phyloP scores from a whole-genome alignment of 202 grass and related monocot genomes.

The Carex sylvatica region DNA sequence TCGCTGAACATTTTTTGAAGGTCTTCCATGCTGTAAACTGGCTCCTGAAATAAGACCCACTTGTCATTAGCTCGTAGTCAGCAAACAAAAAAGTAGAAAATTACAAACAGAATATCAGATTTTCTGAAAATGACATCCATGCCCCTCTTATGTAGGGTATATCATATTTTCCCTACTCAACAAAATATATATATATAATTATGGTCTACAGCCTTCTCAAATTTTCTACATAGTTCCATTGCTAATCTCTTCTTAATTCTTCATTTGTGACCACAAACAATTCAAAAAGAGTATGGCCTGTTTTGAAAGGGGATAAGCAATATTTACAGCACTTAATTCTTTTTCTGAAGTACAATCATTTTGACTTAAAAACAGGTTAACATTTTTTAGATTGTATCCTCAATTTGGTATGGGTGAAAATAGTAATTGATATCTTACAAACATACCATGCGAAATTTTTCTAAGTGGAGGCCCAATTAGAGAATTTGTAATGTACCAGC shows the following conservation, averaged over 20 bases:
- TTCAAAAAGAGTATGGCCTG: not conserved
- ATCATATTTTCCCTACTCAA: not conserved
- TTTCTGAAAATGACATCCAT: not conserved
- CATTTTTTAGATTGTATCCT: not conserved
- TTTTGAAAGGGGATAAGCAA: not conserved
- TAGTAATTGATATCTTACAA: not conserved
- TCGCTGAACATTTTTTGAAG: slow-evolving; percentile 65
- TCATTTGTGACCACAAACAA: not conserved
- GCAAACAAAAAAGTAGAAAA: not conserved
- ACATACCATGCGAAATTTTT: not conserved
- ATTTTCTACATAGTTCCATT: not conserved
- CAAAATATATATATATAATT: not conserved
- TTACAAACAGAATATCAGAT: not conserved
- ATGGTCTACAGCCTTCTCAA: not conserved
- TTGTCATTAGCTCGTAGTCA: not conserved
- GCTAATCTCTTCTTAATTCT: not conserved
- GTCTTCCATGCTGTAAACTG: slow-evolving; percentile 46
- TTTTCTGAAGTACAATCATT: not conserved
- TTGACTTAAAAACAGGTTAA: not conserved
- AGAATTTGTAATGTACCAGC: not conserved
- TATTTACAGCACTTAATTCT: too few species aligned
- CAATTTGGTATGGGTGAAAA: not conserved
- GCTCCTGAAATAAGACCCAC: slow-evolving; percentile 27
- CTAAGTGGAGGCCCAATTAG: not conserved
- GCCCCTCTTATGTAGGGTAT: not conserved